A percentile compares a stretch with the other conserved stretches of the same genome.
Conservation (phyloP, 169 alveolate species). For the Pseudocohnilembus persalinus region DNA sequence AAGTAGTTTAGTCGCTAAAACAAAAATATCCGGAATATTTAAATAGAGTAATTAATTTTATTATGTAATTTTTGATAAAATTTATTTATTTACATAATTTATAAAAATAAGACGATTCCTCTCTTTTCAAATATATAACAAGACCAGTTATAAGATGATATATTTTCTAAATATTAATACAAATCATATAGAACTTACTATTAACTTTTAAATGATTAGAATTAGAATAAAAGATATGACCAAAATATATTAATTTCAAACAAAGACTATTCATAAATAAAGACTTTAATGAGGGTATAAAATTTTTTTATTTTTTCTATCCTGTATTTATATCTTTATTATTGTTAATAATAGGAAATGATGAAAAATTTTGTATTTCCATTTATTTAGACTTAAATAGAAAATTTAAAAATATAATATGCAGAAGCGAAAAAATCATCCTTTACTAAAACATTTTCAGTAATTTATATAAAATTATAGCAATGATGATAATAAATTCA, state of each 20-base stretch:
- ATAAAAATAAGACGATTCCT: neutral
- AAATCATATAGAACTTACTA: neutral
- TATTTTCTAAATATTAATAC: too few relatives aligned
- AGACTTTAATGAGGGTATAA: neutral
- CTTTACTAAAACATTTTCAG: neutral
- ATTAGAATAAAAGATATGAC: neutral
- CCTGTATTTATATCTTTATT: neutral
- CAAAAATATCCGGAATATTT: neutral
- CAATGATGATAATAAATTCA: too few relatives aligned
- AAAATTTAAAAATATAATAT: too few relatives aligned
- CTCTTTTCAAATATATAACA: neutral
- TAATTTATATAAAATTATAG: neutral
- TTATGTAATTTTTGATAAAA: too few relatives aligned
- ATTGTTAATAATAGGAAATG: neutral
- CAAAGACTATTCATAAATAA: neutral
- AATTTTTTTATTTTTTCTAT: neutral
- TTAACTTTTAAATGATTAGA: too few relatives aligned
- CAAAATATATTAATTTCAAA: neutral
- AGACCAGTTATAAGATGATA: neutral
- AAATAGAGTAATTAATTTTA: neutral
- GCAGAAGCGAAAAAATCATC: neutral
- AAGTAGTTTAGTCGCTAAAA: too few relatives aligned
- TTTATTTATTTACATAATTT: too few relatives aligned
- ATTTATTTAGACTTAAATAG: too few relatives aligned
- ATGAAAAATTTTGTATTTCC: neutral